Evolutionary conservation across 306 rosid genomes (phyloP).

Genomic region (Nissolia schottii): DNA sequence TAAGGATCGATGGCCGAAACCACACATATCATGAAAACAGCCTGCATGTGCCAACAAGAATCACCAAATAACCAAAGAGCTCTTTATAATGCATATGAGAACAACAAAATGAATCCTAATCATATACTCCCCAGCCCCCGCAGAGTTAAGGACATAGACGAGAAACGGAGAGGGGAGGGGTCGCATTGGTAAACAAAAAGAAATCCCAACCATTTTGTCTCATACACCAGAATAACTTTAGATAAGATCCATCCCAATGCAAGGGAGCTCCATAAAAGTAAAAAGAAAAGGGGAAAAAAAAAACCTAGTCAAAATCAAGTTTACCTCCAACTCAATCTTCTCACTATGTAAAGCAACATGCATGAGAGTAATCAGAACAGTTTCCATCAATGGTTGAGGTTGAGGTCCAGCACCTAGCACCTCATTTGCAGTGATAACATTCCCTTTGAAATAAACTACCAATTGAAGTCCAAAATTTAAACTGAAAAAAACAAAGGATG

Average conservation of each 20-base stretch:
- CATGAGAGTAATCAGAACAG: conserved; percentile 75
- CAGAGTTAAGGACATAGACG: not conserved
- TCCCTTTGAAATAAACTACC: conserved; percentile 59
- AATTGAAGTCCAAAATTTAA: conserved; percentile 69
- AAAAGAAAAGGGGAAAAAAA: not conserved
- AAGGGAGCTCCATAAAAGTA: not conserved
- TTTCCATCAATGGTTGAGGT: conserved; percentile 66
- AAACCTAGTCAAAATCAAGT: not conserved
- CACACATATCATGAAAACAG: conserved; percentile 86
- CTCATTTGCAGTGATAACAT: conserved; percentile 62
- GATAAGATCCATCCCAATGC: not conserved
- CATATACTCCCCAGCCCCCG: not conserved
- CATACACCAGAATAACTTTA: not conserved
- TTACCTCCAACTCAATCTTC: conserved; percentile 75
- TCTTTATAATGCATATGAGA: not conserved
- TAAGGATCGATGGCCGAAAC: conserved; percentile 79
- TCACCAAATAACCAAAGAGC: conserved; percentile 9
- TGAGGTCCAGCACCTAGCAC: conserved; percentile 76
- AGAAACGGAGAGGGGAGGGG: not conserved
- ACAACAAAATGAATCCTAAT: not conserved
- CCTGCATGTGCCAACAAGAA: conserved; percentile 48
- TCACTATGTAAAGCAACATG: conserved; percentile 86
- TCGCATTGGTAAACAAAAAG: not conserved
- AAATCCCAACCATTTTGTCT: conserved; percentile 6
- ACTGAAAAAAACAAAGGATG: conserved; percentile 41